These are phyloP conservation scores for Chalciporus piperatus DNA, from an alignment of 768 basidiomycete genomes.

Conservation along the genomic window DNA sequence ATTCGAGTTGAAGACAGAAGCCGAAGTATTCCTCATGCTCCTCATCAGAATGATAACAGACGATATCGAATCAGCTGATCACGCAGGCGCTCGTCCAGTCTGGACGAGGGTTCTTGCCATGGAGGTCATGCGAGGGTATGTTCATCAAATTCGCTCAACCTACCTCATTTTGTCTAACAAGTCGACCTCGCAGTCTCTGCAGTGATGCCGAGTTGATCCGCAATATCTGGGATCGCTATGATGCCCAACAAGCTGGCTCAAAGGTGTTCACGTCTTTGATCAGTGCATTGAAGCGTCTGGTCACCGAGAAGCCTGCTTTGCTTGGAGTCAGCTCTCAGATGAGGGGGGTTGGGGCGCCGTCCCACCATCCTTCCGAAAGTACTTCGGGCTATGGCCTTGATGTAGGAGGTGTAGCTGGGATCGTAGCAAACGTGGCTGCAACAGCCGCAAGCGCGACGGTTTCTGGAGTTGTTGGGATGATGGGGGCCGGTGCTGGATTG, in stretches of 20 bases:
- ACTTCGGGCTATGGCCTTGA: slow-evolving; percentile 52
- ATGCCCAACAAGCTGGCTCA: slow-evolving; percentile 55
- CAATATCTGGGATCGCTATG: slow-evolving; percentile 77
- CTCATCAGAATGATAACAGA: slow-evolving; percentile 64
- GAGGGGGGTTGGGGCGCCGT: slow-evolving; percentile 61
- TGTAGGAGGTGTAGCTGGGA: slow-evolving; percentile 69
- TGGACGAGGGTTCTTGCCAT: slow-evolving; percentile 93
- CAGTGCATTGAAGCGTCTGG: slow-evolving; percentile 77
- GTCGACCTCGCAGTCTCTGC: slow-evolving; percentile 50
- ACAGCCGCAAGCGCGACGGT: slow-evolving; percentile 81
- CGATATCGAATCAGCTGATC: slow-evolving; percentile 39
- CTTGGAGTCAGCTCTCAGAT: slow-evolving; percentile 81
- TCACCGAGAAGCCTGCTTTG: slow-evolving; percentile 84
- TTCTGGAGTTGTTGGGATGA: slow-evolving; percentile 84
- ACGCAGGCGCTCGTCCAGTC: slow-evolving; percentile 45
- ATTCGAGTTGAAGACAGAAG: slow-evolving; percentile 72
- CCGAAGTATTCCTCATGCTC: slow-evolving; percentile 81
- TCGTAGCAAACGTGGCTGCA: slow-evolving; percentile 80
- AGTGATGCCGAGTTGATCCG: slow-evolving; percentile 77
- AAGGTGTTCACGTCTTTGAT: slow-evolving; percentile 78
- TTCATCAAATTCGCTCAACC: background rate
- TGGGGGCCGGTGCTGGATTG: slow-evolving; percentile 64
- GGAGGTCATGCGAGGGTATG: slow-evolving; percentile 87
- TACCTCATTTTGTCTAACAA: slow-evolving; percentile 1
- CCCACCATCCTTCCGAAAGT: slow-evolving; percentile 33